Evolutionary conservation across 2,329 filamentous ascomycete genomes (phyloP).

Genomic region (Triangularia setosa): DNA sequence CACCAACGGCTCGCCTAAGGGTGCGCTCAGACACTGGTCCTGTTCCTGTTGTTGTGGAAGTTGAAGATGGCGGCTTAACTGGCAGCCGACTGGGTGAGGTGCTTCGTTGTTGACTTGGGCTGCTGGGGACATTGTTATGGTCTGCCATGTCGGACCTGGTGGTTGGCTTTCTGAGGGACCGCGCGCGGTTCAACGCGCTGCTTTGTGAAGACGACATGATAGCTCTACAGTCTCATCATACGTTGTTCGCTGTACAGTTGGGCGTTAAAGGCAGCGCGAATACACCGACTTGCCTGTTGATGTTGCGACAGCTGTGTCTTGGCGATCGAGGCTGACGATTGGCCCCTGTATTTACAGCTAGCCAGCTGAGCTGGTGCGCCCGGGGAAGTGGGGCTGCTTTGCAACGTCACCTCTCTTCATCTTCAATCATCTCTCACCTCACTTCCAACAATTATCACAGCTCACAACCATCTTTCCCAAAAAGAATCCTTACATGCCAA

Average conservation of each 20-base stretch:
- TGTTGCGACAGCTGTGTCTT: background rate
- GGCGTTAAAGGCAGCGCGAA: background rate
- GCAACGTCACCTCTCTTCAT: background rate
- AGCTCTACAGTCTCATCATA: background rate
- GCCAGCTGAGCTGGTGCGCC: background rate
- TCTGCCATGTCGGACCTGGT: constrained; percentile 9
- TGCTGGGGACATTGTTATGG: constrained; percentile 16
- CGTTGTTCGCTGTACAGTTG: background rate
- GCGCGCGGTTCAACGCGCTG: constrained; percentile 38
- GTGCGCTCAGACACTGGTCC: background rate
- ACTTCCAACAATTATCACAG: background rate
- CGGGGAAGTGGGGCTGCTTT: background rate
- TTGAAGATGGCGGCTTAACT: constrained; percentile 33
- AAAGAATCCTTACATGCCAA: background rate
- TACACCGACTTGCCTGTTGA: background rate
- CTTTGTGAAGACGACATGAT: constrained; percentile 40
- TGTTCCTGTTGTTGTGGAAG: background rate
- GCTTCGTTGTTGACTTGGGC: constrained; percentile 30
- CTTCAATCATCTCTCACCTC: background rate
- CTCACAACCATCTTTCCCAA: background rate
- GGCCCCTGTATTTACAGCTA: background rate
- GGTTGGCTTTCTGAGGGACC: constrained; percentile 46
- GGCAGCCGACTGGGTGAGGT: constrained; percentile 49
- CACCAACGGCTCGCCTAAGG: background rate
- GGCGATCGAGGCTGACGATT: constrained; percentile 2